Evolutionary conservation across 2,329 filamentous ascomycete species (phyloP), one percentile per base, ranked within the genome.

Genomic region (Claviceps arundinis): DNA sequence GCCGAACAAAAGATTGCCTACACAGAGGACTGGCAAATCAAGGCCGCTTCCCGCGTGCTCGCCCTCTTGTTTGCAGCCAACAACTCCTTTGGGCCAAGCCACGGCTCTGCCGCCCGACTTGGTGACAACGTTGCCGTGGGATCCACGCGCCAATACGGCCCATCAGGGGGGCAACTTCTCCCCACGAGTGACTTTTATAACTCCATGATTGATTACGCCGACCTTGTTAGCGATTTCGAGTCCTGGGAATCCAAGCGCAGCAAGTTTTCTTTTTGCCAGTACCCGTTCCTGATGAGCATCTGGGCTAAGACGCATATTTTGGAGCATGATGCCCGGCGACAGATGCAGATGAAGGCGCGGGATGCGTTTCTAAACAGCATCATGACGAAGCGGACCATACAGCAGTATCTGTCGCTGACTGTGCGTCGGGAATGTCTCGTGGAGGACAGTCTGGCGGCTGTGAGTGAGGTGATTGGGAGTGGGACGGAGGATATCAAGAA

Each of bases 341-440:
- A 95, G 66, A 95, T 95, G 89, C 84, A 89, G 61, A 82, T 81
- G 56, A 91, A 89, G 65, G 89, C 89, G 9, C 78, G 89, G 48
- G 87, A 95, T 62, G 89, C 89, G 2, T 95, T 95, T 65, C 94
- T 95, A 62, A 85, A 90, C 64, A 91, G 85, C 62, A 89, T 96
- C 58, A 76, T 94, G 67, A 86, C 78, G 37, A 80, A 82, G 48
- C 82, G 82, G 60, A 80, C 76, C 34, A 79, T 89, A 51, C 87
- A 85, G 54, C 86, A 90, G 61, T 86, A 89, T 63, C 76, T 95
- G 43, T 75, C 87, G 19, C 72, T 96, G 38, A 83, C 80, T 56
- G 81, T 96, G 14, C 79, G 89, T 22, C 76, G 90, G 51, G 87
- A 95, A 50, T 95, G 89, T 61, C 72, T 95, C 44, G 87, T 93